Evolutionary conservation across 805 yeast species (phyloP).

Genomic region (Lipomyces sp.): DNA sequence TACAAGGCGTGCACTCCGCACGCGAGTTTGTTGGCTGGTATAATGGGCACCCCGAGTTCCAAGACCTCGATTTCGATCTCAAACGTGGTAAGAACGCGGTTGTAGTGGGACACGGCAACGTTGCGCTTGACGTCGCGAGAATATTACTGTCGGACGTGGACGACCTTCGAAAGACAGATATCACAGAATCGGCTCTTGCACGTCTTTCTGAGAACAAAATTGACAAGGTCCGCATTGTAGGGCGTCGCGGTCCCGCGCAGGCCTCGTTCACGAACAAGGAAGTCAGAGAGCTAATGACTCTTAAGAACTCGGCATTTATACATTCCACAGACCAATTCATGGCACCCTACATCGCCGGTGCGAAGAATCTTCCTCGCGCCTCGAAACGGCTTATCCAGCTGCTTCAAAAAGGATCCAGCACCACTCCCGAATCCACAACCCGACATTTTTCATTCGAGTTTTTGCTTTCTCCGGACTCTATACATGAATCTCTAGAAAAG

Average conservation of each 20-base stretch:
- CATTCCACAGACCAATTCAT: constrained; percentile 46
- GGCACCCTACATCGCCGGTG: constrained; percentile 33
- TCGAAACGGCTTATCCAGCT: constrained; percentile 65
- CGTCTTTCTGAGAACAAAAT: constrained; percentile 53
- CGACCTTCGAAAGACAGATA: constrained; percentile 70
- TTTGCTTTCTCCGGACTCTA: constrained; percentile 59
- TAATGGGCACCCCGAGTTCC: constrained; percentile 75
- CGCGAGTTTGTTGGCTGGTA: constrained; percentile 94
- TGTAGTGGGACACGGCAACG: constrained; percentile 95
- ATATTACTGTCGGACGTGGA: constrained; percentile 59
- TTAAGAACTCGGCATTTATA: constrained; percentile 50
- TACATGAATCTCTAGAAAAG: constrained; percentile 36
- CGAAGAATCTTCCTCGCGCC: constrained; percentile 46
- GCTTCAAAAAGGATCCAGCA: constrained; percentile 50
- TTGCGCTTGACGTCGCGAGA: constrained; percentile 87
- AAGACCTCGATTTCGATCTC: constrained; percentile 54
- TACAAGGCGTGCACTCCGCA: constrained; percentile 70
- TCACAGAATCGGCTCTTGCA: constrained; percentile 57
- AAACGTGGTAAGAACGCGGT: constrained; percentile 60
- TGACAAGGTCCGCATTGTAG: constrained; percentile 67
- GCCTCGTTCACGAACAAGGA: constrained; percentile 82
- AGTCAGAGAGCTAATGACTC: constrained; percentile 73
- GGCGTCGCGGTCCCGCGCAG: constrained; percentile 79
- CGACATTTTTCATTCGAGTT: constrained; percentile 68
- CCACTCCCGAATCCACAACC: constrained; percentile 27